Evolutionary conservation across 2,329 filamentous ascomycete genomes (phyloP), one percentile per base, ranked within the genome.

Genomic region (Canariomyces notabilis): DNA sequence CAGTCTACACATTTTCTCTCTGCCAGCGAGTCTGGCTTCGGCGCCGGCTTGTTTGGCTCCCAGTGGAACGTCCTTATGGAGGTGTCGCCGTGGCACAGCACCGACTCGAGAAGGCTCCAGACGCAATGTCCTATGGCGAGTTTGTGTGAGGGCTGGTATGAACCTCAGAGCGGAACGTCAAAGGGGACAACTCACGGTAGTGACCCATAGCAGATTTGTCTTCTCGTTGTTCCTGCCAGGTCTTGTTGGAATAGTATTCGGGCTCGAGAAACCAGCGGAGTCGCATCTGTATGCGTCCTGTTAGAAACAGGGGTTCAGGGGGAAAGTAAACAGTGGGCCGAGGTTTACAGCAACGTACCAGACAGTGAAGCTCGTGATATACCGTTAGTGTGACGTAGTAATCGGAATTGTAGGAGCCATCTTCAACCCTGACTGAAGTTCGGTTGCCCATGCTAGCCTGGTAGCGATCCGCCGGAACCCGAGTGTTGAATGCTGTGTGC

Each of bases 281-380:
- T 37, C 46, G 23, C 46, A 48, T 48, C 44, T 47, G 15, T 16
- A 6, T n/a, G n/a, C n/a, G n/a, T n/a, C n/a, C n/a, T n/a, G 14
- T 29, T 4, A 29, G 15, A 23, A 7, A 11, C 6, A 11, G 21
- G 16, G 8, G 5, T 12, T 31, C 5, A 31, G 14, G n/a, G n/a
- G n/a, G 8, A 32, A 9, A 4, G 5, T n/a, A 6, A 2, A 14
- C 29, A 35, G n/a, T 2, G 16, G 22, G 7, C 2, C 11, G 4
- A 4, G 8, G 12, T 5, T 26, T 12, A 2, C 9, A 15, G 7
- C 6, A 12, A 37, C 44, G 8, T 3, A 42, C 44, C 29, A 48
- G n/a, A 14, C 46, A 48, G 22, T 48, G 46, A n/a, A 48, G 22
- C 15, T 48, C 46, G 32, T 48, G 46, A 34, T 44, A 48, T n/a